Percentiles rank a stretch among this genome's conserved stretches.
Evolutionary conservation across 2,329 filamentous ascomycete species (phyloP).

Genomic region (Cladosporium austrohemisphaericum): DNA sequence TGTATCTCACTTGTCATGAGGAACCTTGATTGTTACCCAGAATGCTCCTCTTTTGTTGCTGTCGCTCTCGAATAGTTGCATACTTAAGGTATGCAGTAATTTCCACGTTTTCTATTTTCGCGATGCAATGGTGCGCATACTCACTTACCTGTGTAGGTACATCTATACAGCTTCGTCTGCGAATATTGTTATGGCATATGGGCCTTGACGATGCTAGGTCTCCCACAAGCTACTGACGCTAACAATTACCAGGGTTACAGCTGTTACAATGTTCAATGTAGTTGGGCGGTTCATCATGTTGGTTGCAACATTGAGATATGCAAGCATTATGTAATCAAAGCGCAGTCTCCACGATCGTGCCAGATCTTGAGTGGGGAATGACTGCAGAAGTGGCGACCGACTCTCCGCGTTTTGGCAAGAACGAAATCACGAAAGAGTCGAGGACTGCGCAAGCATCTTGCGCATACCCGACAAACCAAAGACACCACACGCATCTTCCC

Average conservation of each 20-base stretch:
- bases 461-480: no score
- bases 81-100: background rate
- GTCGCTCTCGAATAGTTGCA: background rate
- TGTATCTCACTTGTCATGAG: background rate
- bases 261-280: background rate
- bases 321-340: background rate
- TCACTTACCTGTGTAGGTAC: background rate
- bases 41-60: no score
- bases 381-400: no score
- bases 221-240: no score
- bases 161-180: background rate
- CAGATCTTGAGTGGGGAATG: background rate
- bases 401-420: no score
- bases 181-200: no score
- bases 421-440: no score
- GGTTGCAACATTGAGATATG: background rate
- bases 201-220: no score
- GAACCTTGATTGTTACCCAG: no score
- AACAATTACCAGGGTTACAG: no score
- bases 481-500: background rate
- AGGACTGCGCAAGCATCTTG: no score
- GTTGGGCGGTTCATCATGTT: background rate
- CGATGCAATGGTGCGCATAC: background rate
- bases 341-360: background rate
- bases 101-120: background rate